A percentile compares a stretch with the other conserved stretches of the same genome.
phyloP scores from a whole-genome alignment of 225 moss, liverwort and hornwort genomes.

The Physcomitrium patens region DNA sequence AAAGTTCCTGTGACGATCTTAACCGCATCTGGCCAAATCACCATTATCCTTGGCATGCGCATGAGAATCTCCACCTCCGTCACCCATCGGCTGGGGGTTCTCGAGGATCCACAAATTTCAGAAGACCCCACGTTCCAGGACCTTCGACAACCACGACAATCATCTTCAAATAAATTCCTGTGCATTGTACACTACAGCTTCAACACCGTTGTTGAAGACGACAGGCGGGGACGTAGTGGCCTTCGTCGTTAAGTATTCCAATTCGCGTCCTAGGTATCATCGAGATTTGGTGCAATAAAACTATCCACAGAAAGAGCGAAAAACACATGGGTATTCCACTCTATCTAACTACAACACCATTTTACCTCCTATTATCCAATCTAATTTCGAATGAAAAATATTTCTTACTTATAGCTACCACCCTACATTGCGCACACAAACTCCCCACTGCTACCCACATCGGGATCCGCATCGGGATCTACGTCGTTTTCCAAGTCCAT shows the following conservation, averaged over 20 bases:
- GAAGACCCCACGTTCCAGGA: not conserved
- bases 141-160: not conserved
- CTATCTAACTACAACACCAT: slow-evolving; percentile 29
- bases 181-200: not conserved
- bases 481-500: slow-evolving; percentile 90
- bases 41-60: not conserved
- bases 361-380: slow-evolving; percentile 17
- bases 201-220: not conserved
- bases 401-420: too few species aligned
- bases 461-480: slow-evolving; percentile 56
- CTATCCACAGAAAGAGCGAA: slow-evolving; percentile 39
- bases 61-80: not conserved
- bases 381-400: not conserved
- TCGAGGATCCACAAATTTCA: not conserved
- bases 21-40: not conserved
- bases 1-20: slow-evolving; percentile 17
- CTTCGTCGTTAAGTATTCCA: slow-evolving; percentile 18
- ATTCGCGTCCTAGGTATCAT: slow-evolving; percentile 11
- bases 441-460: slow-evolving; percentile 92
- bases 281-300: slow-evolving; percentile 38
- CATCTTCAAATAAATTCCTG: not conserved
- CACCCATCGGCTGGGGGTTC: too few species aligned
- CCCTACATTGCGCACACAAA: slow-evolving; percentile 92
- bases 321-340: slow-evolving; percentile 17
- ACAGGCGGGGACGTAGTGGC: not conserved